Evolutionary conservation across 768 basidiomycete species (phyloP).

Genomic region (Boletus subcaerulescens): DNA sequence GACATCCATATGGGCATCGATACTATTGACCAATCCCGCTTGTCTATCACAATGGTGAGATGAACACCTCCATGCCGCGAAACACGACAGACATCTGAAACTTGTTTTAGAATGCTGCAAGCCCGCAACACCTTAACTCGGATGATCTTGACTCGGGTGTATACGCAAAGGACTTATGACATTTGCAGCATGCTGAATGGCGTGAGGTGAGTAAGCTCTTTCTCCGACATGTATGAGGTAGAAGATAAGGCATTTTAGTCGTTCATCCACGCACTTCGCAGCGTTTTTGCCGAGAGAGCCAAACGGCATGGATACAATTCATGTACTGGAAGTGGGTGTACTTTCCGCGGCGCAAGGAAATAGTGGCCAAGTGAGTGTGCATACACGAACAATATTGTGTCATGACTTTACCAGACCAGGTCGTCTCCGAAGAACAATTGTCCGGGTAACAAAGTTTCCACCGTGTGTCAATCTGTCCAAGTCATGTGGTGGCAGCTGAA

Average conservation of each 20-base stretch:
- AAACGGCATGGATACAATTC: conserved; percentile 13
- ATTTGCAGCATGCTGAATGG: conserved; percentile 85
- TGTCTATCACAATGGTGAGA: too few species aligned
- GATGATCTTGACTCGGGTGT: conserved; percentile 41
- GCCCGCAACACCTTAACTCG: too few species aligned
- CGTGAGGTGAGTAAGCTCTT: conserved; percentile 49
- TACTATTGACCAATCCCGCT: too few species aligned
- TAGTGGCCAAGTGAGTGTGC: neutral
- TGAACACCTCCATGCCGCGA: too few species aligned
- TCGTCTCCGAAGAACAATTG: neutral
- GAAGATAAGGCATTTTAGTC: neutral
- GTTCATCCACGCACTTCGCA: neutral
- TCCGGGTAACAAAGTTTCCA: too few species aligned
- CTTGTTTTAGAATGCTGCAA: too few species aligned
- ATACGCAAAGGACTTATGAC: too few species aligned
- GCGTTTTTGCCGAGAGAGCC: conserved; percentile 22
- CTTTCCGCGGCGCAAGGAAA: neutral
- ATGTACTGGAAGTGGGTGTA: too few species aligned
- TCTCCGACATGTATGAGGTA: neutral
- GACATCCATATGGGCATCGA: too few species aligned
- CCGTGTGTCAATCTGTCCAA: too few species aligned
- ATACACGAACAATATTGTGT: neutral
- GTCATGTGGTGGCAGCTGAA: too few species aligned
- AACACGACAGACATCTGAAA: too few species aligned
- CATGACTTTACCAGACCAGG: neutral